phyloP scores from a whole-genome alignment of 202 grass and related monocot genomes.

The Hordeum pubiflorum region DNA sequence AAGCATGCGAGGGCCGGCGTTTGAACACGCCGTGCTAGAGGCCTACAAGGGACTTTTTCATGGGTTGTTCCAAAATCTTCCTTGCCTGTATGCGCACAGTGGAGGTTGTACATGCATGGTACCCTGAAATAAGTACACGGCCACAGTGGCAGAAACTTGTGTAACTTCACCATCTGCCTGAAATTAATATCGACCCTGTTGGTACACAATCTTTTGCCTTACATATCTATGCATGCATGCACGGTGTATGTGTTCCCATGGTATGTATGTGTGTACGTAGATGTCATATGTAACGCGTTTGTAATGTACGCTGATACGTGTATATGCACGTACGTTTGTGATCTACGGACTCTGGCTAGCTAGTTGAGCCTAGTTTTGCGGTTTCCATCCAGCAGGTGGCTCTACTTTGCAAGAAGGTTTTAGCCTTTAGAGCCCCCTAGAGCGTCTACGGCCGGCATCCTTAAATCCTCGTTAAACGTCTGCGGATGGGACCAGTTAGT shows the following conservation, averaged over 20 bases:
- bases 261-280: background rate
- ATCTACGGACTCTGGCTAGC: background rate
- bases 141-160: background rate
- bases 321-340: background rate
- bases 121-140: slow-evolving; percentile 6
- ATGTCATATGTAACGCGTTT: background rate
- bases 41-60: background rate
- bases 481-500: too few relatives aligned
- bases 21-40: background rate
- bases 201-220: background rate
- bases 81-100: background rate
- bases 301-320: background rate
- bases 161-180: slow-evolving; percentile 6
- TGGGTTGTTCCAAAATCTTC: slow-evolving; percentile 4
- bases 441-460: too few relatives aligned
- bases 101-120: background rate
- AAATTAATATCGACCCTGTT: background rate
- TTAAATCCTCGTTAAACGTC: too few relatives aligned
- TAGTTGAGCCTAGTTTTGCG: background rate
- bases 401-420: background rate
- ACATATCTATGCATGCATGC: background rate
- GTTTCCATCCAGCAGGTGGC: background rate
- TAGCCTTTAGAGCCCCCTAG: background rate
- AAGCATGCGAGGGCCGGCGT: background rate
- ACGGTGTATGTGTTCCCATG: background rate